Percentiles rank a stretch among this genome's conserved stretches.
Evolutionary conservation across 139 green algal genomes (phyloP).

Genomic region (Coelastrella sp.): DNA sequence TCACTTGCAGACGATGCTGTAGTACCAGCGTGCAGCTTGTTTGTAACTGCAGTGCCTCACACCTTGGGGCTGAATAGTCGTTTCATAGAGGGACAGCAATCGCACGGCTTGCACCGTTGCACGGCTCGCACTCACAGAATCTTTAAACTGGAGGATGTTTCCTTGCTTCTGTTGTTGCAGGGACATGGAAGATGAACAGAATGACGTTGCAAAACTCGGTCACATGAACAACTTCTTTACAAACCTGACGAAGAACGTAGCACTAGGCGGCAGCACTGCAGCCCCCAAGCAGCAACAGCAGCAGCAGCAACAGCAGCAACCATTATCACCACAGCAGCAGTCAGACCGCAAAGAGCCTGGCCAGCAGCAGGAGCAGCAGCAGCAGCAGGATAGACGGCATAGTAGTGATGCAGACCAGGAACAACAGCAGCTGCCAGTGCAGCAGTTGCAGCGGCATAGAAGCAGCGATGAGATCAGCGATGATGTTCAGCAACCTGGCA

Average conservation of each 20-base stretch:
- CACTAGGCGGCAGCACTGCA: constrained; percentile 61
- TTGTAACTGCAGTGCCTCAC: too few relatives aligned
- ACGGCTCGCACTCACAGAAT: too few relatives aligned
- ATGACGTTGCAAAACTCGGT: constrained; percentile 79
- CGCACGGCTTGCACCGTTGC: too few relatives aligned
- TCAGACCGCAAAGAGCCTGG: neutral
- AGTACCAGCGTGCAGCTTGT: too few relatives aligned
- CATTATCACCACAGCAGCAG: neutral
- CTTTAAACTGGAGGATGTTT: neutral
- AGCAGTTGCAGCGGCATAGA: neutral
- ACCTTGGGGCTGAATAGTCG: too few relatives aligned
- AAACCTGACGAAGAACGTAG: constrained; percentile 88
- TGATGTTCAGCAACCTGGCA: too few relatives aligned
- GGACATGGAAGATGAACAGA: constrained; percentile 74
- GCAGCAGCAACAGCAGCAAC: neutral
- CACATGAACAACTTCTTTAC: constrained; percentile 95
- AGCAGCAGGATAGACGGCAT: constrained; percentile 6
- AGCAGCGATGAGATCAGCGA: too few relatives aligned
- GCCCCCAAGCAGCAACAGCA: constrained; percentile 10
- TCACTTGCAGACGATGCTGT: too few relatives aligned
- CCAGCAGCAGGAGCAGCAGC: constrained; percentile 37
- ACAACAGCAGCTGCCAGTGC: neutral
- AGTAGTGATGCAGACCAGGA: neutral
- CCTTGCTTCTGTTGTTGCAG: constrained; percentile 48
- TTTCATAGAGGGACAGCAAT: too few relatives aligned